Evolutionary conservation across 495 filamentous ascomycete genomes (phyloP), one percentile per base, ranked within the genome.

Genomic region (Daldinia loculata): DNA sequence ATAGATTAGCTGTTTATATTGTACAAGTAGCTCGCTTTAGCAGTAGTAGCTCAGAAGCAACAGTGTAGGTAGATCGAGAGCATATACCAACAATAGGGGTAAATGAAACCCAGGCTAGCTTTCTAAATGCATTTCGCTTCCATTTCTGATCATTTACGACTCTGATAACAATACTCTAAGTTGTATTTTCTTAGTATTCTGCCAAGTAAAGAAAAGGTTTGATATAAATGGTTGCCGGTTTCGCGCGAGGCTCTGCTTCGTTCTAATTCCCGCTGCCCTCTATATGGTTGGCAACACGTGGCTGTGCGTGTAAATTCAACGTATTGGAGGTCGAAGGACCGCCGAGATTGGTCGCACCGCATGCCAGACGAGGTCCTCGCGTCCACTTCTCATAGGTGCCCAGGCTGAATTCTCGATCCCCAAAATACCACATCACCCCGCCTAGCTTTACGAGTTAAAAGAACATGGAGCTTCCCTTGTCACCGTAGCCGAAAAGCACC

Each of bases 381-480:
- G 70, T 68, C 51, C 50, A 24, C 19, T 56, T 38, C 65, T 52
- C 26, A 73, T 69, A 69, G 70, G 70, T 57, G 65, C 66, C 66
- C 57, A 69, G 70, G 61, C 70, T 63, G 61, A 73, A 56, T 38
- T 62, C 12, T 52, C 43, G 17, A 17, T 39, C 61, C 56, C 60
- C 65, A 56, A 66, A 72, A 72, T 72, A 63, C 70, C 45, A 72
- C 64, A 61, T 65, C 65, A 64, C 70, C 70, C 61, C 65, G 57
- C 55, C 53, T 58, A 19, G 17, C 52, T 58, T 58, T 22, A 32
- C 24, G 11, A 65, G 29, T 53, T 53, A 24, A 65, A 61, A 56
- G 39, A 68, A 57, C n/a, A 24, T 41, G 17, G 27, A 53, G 4
- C 50, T 29, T 22, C 30, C 32, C 38, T 38, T 15, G 15, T 56